These are phyloP conservation scores for Albugo candida DNA, from an alignment of 352 stramenopile genomes.

Conservation along the genomic window DNA sequence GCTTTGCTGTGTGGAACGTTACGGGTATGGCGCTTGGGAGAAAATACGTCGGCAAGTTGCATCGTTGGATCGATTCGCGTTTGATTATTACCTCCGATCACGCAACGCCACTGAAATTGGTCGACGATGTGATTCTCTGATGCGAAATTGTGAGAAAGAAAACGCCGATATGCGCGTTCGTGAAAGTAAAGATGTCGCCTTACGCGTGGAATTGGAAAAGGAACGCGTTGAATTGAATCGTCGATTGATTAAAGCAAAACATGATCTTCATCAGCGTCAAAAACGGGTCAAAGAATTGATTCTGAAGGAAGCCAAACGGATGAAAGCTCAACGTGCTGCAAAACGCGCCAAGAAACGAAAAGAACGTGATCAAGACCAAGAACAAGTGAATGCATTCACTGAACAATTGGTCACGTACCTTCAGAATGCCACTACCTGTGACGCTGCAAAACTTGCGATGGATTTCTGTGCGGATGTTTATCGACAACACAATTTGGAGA, in stretches of 20 bases:
- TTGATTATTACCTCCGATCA: slow-evolving; percentile 98
- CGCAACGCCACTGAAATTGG: slow-evolving; percentile 90
- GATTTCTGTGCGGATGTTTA: slow-evolving; percentile 41
- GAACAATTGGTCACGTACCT: slow-evolving; percentile 43
- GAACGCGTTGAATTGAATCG: slow-evolving; percentile 54
- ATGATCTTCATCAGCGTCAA: slow-evolving; percentile 60
- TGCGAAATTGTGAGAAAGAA: slow-evolving; percentile 89
- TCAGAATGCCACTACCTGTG: slow-evolving; percentile 24
- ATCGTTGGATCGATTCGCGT: slow-evolving; percentile 83
- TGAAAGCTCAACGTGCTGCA: slow-evolving; percentile 60
- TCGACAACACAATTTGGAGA: slow-evolving; percentile 11
- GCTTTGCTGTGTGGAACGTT: slow-evolving; percentile 92
- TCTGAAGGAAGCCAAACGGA: slow-evolving; percentile 75
- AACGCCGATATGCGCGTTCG: slow-evolving; percentile 67
- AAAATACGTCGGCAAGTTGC: slow-evolving; percentile 94
- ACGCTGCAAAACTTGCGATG: slow-evolving; percentile 43
- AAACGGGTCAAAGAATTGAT: slow-evolving; percentile 66
- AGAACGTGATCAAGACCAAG: slow-evolving; percentile 19
- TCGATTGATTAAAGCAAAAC: slow-evolving; percentile 33
- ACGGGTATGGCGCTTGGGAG: slow-evolving; percentile 94
- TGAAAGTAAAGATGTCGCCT: slow-evolving; percentile 56
- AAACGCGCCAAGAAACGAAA: slow-evolving; percentile 71
- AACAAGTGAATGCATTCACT: slow-evolving; percentile 16
- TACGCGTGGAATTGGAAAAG: slow-evolving; percentile 29
- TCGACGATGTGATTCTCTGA: slow-evolving; percentile 87